A percentile compares a stretch with the other conserved stretches of the same genome.
phyloP scores from a whole-genome alignment of 169 alveolate species.

The Fabrea salina region DNA sequence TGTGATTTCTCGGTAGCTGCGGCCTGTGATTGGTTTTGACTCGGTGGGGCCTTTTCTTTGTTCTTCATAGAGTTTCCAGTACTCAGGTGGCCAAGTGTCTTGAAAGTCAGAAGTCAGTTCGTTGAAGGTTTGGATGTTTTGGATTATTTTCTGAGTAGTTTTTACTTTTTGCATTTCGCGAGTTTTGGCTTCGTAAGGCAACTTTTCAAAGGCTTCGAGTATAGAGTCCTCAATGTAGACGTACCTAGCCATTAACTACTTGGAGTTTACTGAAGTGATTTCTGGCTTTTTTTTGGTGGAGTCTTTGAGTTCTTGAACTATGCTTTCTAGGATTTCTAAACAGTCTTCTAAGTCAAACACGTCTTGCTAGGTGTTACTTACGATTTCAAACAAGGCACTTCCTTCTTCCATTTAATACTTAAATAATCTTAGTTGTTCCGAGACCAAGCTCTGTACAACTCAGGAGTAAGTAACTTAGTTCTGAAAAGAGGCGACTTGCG shows the following conservation, averaged over 20 bases:
- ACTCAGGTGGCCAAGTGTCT: slow-evolving; percentile 19
- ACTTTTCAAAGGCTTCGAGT: slow-evolving; percentile 16
- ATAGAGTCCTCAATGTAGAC: slow-evolving; percentile 26
- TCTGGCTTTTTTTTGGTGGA: not conserved
- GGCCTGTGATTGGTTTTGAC: not conserved
- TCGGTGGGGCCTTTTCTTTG: not conserved
- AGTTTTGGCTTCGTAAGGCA: not conserved
- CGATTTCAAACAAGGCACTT: no score
- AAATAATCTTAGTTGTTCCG: no score
- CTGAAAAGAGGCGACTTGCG: no score
- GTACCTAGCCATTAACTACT: slow-evolving; percentile 19
- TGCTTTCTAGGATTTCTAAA: not conserved
- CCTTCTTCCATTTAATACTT: no score
- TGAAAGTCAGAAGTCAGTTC: slow-evolving; percentile 20
- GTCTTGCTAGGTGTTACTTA: slow-evolving; percentile 2
- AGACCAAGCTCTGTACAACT: no score
- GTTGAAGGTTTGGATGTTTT: slow-evolving; percentile 14
- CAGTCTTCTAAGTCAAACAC: slow-evolving; percentile 26
- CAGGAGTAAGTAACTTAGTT: no score
- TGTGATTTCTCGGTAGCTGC: not conserved
- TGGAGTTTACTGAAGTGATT: not conserved
- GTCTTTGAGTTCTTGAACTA: not conserved
- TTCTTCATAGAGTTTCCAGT: not conserved
- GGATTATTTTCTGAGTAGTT: not conserved
- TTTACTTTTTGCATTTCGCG: slow-evolving; percentile 11